Evolutionary conservation across 441 rosid species (phyloP).

Genomic region (Isatis lusitanica): DNA sequence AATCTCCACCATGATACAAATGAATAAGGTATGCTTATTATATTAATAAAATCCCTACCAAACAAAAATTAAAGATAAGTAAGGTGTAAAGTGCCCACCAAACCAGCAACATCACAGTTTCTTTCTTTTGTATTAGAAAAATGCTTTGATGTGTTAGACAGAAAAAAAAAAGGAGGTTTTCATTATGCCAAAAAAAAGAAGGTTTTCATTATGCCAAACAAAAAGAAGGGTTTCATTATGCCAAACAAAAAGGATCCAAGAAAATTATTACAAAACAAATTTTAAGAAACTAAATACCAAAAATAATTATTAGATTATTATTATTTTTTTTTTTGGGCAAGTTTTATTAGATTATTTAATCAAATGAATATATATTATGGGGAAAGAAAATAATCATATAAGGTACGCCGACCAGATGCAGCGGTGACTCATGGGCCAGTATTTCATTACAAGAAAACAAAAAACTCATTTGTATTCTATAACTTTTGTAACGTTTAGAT

Average conservation of each 20-base stretch:
- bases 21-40: conserved; percentile 18
- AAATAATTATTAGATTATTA: no score
- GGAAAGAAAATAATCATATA: conserved; percentile 14
- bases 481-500: neutral
- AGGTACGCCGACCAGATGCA: conserved; percentile 36
- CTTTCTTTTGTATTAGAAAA: conserved; percentile 12
- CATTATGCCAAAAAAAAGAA: neutral
- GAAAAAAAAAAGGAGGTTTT: neutral
- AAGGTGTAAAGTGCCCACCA: conserved; percentile 33
- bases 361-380: neutral
- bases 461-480: neutral
- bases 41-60: conserved; percentile 19
- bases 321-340: no score
- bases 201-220: neutral
- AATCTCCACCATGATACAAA: conserved; percentile 20
- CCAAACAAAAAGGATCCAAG: neutral
- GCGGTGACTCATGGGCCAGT: conserved; percentile 25
- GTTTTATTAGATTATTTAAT: neutral
- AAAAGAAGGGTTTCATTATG: neutral
- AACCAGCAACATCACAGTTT: conserved; percentile 24
- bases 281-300: neutral
- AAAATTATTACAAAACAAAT: neutral
- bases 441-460: conserved; percentile 29
- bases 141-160: conserved; percentile 1
- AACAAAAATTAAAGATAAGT: conserved; percentile 24